phyloP scores from a whole-genome alignment of 306 rosid genomes.

The Argentina anserina region DNA sequence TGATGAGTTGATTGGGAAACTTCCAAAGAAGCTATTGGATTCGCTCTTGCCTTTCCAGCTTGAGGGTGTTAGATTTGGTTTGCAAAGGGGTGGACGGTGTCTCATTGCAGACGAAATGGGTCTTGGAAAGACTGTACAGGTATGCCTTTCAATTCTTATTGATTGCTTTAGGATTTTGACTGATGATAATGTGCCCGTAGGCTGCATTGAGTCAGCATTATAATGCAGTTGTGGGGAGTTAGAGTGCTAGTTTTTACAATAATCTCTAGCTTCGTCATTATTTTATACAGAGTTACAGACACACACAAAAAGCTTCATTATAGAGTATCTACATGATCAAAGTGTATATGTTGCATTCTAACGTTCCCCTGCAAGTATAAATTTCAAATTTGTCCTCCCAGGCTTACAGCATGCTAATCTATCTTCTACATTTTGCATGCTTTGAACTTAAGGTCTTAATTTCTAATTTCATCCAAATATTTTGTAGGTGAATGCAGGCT shows the following conservation, averaged over 20 bases:
- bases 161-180: not conserved
- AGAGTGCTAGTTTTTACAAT: not conserved
- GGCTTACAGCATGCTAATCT: constrained; percentile 35
- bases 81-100: constrained; percentile 87
- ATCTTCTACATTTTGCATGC: not conserved
- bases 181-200: not conserved
- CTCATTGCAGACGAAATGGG: constrained; percentile 98
- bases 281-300: not conserved
- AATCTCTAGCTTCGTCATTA: not conserved
- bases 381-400: constrained; percentile 24
- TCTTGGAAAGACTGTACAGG: constrained; percentile 96
- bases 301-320: not conserved
- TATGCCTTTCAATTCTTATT: constrained; percentile 21
- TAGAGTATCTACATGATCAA: not conserved
- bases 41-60: constrained; percentile 74
- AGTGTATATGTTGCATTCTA: constrained; percentile 5
- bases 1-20: constrained; percentile 49
- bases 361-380: not conserved
- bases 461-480: constrained; percentile 11
- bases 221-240: not conserved
- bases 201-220: not conserved
- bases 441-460: constrained; percentile 1
- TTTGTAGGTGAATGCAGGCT: constrained; percentile 76
- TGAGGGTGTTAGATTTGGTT: constrained; percentile 74
- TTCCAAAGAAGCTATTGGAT: constrained; percentile 52